Percentiles rank a stretch among this genome's conserved stretches.
Conservation (phyloP, 495 filamentous ascomycete species). For the Astrothelium subdiscretum region DNA sequence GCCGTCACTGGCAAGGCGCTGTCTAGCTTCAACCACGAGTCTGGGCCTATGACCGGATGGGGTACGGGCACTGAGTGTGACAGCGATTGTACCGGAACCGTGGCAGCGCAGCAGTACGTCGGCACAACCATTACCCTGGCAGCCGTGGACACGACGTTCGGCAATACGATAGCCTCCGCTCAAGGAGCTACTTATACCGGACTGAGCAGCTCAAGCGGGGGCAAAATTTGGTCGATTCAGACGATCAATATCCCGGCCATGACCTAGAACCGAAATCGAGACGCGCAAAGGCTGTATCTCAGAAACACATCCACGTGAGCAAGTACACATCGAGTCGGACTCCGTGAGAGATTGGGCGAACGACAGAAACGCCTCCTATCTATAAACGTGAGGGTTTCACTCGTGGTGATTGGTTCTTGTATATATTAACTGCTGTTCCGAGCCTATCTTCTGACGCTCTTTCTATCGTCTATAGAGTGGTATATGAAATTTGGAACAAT, state of each 20-base stretch:
- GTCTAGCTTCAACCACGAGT: conserved; percentile 23
- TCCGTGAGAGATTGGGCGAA: background rate
- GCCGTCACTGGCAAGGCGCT: conserved; percentile 24
- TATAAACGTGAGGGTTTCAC: background rate
- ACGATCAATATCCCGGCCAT: conserved; percentile 28
- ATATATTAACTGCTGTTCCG: no score
- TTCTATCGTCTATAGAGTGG: no score
- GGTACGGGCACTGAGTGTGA: conserved; percentile 32
- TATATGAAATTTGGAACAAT: no score
- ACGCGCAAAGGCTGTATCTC: no score
- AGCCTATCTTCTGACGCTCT: no score
- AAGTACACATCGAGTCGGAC: no score
- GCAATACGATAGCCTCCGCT: conserved; percentile 25
- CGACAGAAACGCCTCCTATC: background rate
- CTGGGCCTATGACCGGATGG: conserved; percentile 31
- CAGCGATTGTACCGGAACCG: conserved; percentile 26
- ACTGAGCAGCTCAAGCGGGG: conserved; percentile 23
- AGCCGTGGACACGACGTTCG: conserved; percentile 26
- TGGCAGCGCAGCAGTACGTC: conserved; percentile 27
- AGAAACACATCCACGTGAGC: no score
- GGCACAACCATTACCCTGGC: conserved; percentile 30
- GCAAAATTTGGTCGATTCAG: conserved; percentile 29
- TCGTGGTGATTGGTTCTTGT: background rate
- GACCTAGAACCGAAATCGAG: conserved; percentile 3
- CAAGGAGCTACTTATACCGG: conserved; percentile 23